Percentiles rank a stretch among this genome's conserved stretches.
phyloP scores from a whole-genome alignment of 768 basidiomycete genomes.

The Boletus edulis region DNA sequence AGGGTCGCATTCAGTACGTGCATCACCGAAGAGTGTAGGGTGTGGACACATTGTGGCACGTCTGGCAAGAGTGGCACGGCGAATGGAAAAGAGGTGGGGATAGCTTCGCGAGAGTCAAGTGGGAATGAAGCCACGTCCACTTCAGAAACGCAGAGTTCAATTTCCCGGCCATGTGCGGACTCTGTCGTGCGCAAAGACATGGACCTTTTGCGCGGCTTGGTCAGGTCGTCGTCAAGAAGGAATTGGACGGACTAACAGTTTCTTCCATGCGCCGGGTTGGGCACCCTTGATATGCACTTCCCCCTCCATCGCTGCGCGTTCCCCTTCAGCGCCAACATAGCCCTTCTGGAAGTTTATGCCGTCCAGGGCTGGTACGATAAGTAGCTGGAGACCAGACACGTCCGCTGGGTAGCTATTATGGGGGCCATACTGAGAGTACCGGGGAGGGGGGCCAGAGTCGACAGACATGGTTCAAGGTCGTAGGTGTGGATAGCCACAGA shows the following conservation, averaged over 20 bases:
- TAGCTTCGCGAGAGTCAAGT: slow-evolving; percentile 32
- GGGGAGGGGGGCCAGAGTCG: slow-evolving; percentile 55
- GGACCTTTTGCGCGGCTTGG: slow-evolving; percentile 41
- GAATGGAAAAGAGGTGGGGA: slow-evolving; percentile 73
- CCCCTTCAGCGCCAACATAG: slow-evolving; percentile 79
- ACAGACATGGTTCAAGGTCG: slow-evolving; percentile 28
- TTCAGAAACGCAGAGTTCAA: slow-evolving; percentile 64
- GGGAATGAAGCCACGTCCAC: slow-evolving; percentile 52
- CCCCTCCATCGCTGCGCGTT: slow-evolving; percentile 81
- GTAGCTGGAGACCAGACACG: slow-evolving; percentile 53
- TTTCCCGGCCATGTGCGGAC: slow-evolving; percentile 53
- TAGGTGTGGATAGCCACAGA: slow-evolving; percentile 13
- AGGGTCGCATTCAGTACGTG: slow-evolving; percentile 71
- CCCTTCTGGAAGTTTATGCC: slow-evolving; percentile 83
- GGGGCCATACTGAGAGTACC: slow-evolving; percentile 51
- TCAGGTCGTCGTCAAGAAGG: slow-evolving; percentile 12
- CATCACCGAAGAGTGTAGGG: slow-evolving; percentile 67
- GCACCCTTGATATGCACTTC: slow-evolving; percentile 82
- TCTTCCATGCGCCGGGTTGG: slow-evolving; percentile 54
- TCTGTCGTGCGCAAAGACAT: slow-evolving; percentile 68
- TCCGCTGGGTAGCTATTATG: slow-evolving; percentile 16
- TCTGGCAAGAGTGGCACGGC: slow-evolving; percentile 76
- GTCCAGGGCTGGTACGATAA: slow-evolving; percentile 70
- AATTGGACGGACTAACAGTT: slow-evolving; percentile 56
- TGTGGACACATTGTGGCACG: slow-evolving; percentile 80